Percentiles rank a stretch among this genome's conserved stretches.
Conservation (phyloP, 1,284 basidiomycete species). For the Fistulinella cinereoalba region DNA sequence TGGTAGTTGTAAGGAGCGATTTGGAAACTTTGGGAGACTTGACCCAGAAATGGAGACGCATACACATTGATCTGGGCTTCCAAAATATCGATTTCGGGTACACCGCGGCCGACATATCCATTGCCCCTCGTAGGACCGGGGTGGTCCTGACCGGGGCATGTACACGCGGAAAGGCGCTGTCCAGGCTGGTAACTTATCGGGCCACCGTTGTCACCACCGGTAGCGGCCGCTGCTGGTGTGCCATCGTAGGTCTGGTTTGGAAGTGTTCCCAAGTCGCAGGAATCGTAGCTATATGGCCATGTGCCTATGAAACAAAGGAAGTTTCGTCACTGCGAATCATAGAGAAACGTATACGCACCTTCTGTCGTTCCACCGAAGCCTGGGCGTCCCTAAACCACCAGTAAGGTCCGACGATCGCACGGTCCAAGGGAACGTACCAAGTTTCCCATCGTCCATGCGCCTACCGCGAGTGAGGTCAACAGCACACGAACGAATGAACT, state of each 20-base stretch:
- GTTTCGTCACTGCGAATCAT: not conserved
- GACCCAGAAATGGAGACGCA: constrained; percentile 46
- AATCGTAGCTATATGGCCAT: constrained; percentile 83
- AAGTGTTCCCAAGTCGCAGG: constrained; percentile 83
- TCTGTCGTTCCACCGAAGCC: constrained; percentile 64
- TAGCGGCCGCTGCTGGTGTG: constrained; percentile 50
- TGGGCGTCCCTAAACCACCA: constrained; percentile 57
- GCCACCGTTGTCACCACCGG: constrained; percentile 46
- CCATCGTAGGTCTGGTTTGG: constrained; percentile 69
- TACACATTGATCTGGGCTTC: constrained; percentile 59
- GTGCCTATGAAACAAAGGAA: constrained; percentile 30
- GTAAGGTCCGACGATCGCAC: constrained; percentile 12
- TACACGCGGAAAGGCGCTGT: constrained; percentile 77
- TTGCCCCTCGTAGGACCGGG: constrained; percentile 62
- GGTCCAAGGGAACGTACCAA: constrained; percentile 40
- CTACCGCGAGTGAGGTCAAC: constrained; percentile 30
- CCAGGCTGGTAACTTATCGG: constrained; percentile 72
- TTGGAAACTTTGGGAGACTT: constrained; percentile 80
- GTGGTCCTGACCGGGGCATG: constrained; percentile 78
- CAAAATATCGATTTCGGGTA: constrained; percentile 85
- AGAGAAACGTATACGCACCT: constrained; percentile 39
- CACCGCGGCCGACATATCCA: constrained; percentile 71
- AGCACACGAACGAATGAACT: not conserved
- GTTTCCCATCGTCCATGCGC: constrained; percentile 83
- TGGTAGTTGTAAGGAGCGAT: constrained; percentile 75